Base-by-base conservation (phyloP, 768 basidiomycete genomes). In the Leccinum rimulosum region DNA sequence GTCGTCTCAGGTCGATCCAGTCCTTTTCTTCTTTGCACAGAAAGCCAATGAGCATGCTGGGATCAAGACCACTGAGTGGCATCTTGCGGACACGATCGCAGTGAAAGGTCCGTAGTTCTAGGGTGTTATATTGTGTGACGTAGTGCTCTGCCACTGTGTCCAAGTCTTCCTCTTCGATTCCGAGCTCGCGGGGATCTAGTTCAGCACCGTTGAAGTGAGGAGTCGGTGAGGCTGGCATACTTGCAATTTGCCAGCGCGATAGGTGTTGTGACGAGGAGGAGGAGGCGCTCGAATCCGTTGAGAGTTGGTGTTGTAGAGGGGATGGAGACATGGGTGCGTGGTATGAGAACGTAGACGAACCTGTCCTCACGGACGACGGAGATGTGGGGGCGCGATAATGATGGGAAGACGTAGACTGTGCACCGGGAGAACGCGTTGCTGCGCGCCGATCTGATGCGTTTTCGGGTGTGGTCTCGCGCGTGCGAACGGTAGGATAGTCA, bases 81-180 rank as follows among this genome's bases (percentile, higher is more conserved):
- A 98, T 96, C 84, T 96, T 98, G 69, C 93, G 81, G 40, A 98
- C 89, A 17, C 89, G 85, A n/a, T 99, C 97, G 71, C 94, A 95
- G 73, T 98, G 97, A 78, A 95, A 99, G 12, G 92, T 96, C 67
- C 83, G 84, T 35, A 98, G 76, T 68, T 95, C 92, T 5, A 79
- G 61, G 3, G 82, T 74, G 2, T 82, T 76, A 71, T 98, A 99
- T 10, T 94, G 88, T 0, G 79, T 80, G 22, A 82, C 83, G 59
- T 88, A 92, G 66, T 89, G 86, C 54, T 82, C 75, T 60, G 86
- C 82, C 8, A 84, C 38, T 0, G 77, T 68, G 56, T 88, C 77
- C 56, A 76, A 65, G 50, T 74, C 76, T 33, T 66, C 71, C 19
- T 64, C 62, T 38, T 66, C 73, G 10, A 67, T 43, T 36, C 64